Conservation (phyloP, 2,329 filamentous ascomycete genomes). For the Ceratocystis lukuohia region DNA sequence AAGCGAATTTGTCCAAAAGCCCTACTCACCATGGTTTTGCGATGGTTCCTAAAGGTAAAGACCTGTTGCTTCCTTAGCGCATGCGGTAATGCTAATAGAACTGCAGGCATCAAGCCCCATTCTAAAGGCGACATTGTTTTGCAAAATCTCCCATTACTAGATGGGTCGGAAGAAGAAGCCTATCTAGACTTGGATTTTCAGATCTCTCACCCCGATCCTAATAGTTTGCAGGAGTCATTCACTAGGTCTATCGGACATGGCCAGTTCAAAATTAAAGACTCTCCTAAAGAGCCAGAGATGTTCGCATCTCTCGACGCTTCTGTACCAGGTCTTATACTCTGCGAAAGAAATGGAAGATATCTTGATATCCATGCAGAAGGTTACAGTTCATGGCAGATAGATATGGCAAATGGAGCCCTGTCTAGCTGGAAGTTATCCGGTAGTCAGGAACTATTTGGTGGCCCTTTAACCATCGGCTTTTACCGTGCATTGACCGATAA, state of each 20-base stretch:
- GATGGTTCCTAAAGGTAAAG: background rate
- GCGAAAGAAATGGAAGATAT: slow-evolving; percentile 22
- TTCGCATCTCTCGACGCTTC: background rate
- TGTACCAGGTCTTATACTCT: slow-evolving; percentile 19
- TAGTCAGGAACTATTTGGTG: slow-evolving; percentile 14
- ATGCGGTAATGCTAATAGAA: background rate
- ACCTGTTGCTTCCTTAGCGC: background rate
- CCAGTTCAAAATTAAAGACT: background rate
- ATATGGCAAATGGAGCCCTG: background rate
- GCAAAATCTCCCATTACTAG: background rate
- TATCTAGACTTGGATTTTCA: slow-evolving; percentile 23
- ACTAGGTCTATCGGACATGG: background rate
- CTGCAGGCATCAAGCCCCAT: slow-evolving; percentile 33
- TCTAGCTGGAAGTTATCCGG: background rate
- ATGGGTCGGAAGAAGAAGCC: slow-evolving; percentile 20
- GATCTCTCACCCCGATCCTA: background rate
- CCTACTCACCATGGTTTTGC: background rate
- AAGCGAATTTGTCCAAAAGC: background rate
- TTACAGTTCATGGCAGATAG: background rate
- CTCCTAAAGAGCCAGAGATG: background rate
- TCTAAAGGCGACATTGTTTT: slow-evolving; percentile 27
- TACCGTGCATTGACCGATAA: slow-evolving; percentile 15
- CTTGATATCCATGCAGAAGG: background rate
- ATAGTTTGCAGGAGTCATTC: background rate
- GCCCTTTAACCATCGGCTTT: background rate